phyloP scores from a whole-genome alignment of 768 basidiomycete genomes.

The Asterophora lycoperdoides region DNA sequence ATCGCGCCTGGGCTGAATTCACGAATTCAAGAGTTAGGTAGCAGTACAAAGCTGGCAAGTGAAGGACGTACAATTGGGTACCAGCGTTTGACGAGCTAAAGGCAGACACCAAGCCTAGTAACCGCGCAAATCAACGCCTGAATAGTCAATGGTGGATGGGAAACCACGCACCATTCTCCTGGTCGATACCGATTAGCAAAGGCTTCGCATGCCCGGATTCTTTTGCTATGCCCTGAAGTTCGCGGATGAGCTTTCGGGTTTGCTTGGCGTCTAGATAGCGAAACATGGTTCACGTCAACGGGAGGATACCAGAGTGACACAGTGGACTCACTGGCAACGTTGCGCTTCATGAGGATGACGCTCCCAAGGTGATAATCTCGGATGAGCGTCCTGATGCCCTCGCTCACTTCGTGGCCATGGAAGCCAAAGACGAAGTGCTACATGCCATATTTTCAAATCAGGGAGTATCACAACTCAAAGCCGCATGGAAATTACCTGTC shows the following conservation, averaged over 20 bases:
- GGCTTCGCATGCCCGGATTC: conserved; percentile 52
- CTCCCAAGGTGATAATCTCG: conserved; percentile 61
- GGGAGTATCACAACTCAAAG: too few species aligned
- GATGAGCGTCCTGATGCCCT: conserved; percentile 53
- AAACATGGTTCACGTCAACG: too few species aligned
- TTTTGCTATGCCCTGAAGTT: conserved; percentile 53
- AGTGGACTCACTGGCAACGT: conserved; percentile 44
- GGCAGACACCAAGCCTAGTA: conserved; percentile 62
- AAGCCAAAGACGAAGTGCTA: conserved; percentile 75
- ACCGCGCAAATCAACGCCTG: not conserved
- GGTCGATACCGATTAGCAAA: conserved; percentile 67
- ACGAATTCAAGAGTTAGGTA: not conserved
- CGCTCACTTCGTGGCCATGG: conserved; percentile 49
- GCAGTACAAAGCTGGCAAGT: not conserved
- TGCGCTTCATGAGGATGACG: conserved; percentile 67
- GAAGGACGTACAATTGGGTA: conserved; percentile 57
- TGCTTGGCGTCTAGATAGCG: conserved; percentile 43
- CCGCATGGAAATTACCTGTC: conserved; percentile 31
- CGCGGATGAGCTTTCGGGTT: conserved; percentile 40
- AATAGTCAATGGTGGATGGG: too few species aligned
- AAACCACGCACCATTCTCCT: conserved; percentile 55
- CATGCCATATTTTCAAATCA: not conserved
- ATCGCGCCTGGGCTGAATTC: conserved; percentile 62
- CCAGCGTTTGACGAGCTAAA: conserved; percentile 55
- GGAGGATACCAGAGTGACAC: too few species aligned